A percentile compares a stretch with the other conserved stretches of the same genome.
phyloP scores from a whole-genome alignment of 192 early-diverging fungal genomes.

The Coemansia sp. region DNA sequence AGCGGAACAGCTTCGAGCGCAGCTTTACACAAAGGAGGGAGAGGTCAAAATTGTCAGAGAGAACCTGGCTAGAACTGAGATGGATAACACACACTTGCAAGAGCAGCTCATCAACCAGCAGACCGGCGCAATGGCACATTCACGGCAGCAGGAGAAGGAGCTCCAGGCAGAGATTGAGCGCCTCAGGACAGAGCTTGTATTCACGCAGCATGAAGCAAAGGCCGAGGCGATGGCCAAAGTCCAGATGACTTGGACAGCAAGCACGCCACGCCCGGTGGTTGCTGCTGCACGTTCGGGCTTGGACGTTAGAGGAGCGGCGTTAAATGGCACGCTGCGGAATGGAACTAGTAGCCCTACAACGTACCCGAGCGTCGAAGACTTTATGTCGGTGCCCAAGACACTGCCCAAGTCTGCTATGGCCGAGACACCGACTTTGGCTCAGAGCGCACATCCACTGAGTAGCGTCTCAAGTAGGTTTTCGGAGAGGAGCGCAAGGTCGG shows the following conservation, averaged over 20 bases:
- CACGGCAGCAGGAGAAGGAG: constrained; percentile 7
- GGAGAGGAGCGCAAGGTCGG: neutral
- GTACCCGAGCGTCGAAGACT: constrained; percentile 39
- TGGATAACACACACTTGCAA: constrained; percentile 50
- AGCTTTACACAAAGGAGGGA: constrained; percentile 48
- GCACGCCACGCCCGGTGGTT: neutral
- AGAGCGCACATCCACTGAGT: neutral
- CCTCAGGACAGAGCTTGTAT: constrained; percentile 36
- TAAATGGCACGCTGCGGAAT: neutral
- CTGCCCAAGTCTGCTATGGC: neutral
- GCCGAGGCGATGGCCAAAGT: constrained; percentile 13
- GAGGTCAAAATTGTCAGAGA: constrained; percentile 51
- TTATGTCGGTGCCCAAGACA: constrained; percentile 25
- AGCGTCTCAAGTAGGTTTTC: neutral
- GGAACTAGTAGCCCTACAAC: constrained; percentile 3
- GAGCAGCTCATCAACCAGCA: constrained; percentile 43
- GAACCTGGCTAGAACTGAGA: constrained; percentile 47
- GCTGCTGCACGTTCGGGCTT: neutral
- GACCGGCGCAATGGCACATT: constrained; percentile 2
- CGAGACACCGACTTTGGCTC: neutral
- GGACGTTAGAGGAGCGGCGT: neutral
- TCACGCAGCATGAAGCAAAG: constrained; percentile 43
- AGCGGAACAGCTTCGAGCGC: constrained; percentile 24
- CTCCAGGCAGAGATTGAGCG: constrained; percentile 38
- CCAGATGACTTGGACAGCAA: neutral